Percentiles rank a stretch among this genome's conserved stretches.
These are phyloP conservation scores for Shiraia sp. DNA, from an alignment of 2,329 filamentous ascomycete species.

Conservation along the genomic window DNA sequence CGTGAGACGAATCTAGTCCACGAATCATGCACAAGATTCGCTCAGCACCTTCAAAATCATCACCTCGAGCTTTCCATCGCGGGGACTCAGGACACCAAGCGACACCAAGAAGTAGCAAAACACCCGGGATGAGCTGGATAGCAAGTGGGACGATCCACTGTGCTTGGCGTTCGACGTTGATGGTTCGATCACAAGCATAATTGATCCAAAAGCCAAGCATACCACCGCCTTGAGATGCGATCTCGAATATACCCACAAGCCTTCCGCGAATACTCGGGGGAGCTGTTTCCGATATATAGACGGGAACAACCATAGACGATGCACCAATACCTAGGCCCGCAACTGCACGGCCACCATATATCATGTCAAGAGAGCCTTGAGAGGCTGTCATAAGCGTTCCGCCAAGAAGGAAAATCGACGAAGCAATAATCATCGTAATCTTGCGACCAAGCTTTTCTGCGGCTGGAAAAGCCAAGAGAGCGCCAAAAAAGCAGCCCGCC, in stretches of 20 bases:
- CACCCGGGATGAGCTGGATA: constrained; percentile 49
- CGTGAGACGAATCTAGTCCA: constrained; percentile 47
- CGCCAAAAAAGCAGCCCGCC: constrained; percentile 46
- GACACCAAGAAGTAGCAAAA: constrained; percentile 42
- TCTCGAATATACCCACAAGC: constrained; percentile 68
- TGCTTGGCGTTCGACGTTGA: constrained; percentile 48
- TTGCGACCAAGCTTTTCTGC: constrained; percentile 56
- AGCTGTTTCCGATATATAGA: constrained; percentile 48
- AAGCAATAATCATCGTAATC: constrained; percentile 53
- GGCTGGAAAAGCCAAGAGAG: constrained; percentile 50
- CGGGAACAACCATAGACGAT: constrained; percentile 43
- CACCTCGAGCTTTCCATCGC: constrained; percentile 31
- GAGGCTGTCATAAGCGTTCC: constrained; percentile 47
- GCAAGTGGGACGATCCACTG: constrained; percentile 69
- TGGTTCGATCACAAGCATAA: constrained; percentile 47
- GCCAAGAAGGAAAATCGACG: constrained; percentile 49
- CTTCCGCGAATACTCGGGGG: constrained; percentile 67
- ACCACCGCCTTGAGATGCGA: constrained; percentile 67
- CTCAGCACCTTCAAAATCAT: constrained; percentile 46
- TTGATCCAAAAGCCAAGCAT: constrained; percentile 51
- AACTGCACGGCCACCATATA: constrained; percentile 43
- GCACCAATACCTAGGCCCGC: constrained; percentile 47
- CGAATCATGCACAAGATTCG: constrained; percentile 51
- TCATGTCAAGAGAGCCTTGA: constrained; percentile 40
- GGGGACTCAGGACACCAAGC: constrained; percentile 44